phyloP scores from a whole-genome alignment of 805 yeast species.

The Kodamaea kaohsiungensis region DNA sequence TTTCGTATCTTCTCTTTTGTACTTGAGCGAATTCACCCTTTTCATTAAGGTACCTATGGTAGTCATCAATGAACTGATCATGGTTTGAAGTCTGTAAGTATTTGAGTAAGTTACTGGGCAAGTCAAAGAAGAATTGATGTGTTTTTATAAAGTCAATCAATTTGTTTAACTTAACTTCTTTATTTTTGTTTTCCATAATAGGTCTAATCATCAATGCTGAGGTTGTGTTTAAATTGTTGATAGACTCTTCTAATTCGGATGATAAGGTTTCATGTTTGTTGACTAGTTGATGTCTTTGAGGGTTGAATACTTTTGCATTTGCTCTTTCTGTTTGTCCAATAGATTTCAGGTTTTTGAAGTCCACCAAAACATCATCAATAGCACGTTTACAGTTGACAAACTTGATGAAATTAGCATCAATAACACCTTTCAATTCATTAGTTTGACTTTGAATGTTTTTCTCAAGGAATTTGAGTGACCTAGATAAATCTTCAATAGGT shows the following conservation, averaged over 20 bases:
- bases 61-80: conserved; percentile 37
- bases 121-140: conserved; percentile 36
- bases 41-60: conserved; percentile 31
- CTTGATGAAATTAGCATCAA: conserved; percentile 36
- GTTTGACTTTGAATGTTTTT: conserved; percentile 36
- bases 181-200: conserved; percentile 37
- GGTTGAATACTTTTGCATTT: conserved; percentile 38
- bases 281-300: conserved; percentile 22
- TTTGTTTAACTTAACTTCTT: conserved; percentile 32
- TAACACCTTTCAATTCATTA: conserved; percentile 34
- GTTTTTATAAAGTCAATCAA: conserved; percentile 37
- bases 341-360: conserved; percentile 36
- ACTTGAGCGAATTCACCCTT: conserved; percentile 18
- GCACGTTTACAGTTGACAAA: conserved; percentile 39
- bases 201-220: conserved; percentile 43
- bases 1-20: conserved; percentile 14
- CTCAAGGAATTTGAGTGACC: conserved; percentile 33
- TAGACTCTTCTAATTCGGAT: conserved; percentile 38
- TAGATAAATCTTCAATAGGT: conserved; percentile 34
- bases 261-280: conserved; percentile 26
- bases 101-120: conserved; percentile 33
- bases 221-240: conserved; percentile 38
- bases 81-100: conserved; percentile 33
- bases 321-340: conserved; percentile 37
- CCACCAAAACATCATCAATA: conserved; percentile 39